phyloP scores from a whole-genome alignment of 192 early-diverging fungal species.

The Powellomyces hirtus region DNA sequence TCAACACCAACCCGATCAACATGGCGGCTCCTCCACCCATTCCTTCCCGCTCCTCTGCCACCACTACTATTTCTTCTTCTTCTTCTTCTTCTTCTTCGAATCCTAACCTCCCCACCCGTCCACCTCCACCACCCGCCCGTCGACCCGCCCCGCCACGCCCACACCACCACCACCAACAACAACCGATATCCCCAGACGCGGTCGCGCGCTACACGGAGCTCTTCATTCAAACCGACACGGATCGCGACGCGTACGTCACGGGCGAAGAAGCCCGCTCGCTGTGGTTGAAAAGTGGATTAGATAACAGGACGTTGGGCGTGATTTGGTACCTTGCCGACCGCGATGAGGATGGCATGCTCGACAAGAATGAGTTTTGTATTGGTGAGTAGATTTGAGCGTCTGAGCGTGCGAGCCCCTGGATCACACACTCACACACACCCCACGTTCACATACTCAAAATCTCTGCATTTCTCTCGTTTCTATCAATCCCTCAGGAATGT shows the following conservation, averaged over 20 bases:
- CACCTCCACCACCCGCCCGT: not conserved
- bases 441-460: not conserved
- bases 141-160: constrained; percentile 7
- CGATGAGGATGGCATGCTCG: constrained; percentile 16
- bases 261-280: constrained; percentile 8
- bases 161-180: not conserved
- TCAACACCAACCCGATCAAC: not conserved
- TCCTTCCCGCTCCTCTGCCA: constrained; percentile 12
- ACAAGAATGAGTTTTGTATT: constrained; percentile 19
- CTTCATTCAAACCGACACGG: constrained; percentile 1
- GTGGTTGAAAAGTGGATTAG: constrained; percentile 24
- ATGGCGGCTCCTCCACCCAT: constrained; percentile 8
- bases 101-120: not conserved
- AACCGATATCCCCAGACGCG: constrained; percentile 11
- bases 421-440: no score
- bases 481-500: constrained; percentile 3
- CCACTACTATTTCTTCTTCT: not conserved
- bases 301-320: constrained; percentile 11
- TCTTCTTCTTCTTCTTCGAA: not conserved
- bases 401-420: no score
- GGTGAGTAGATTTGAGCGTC: no score
- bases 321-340: constrained; percentile 21
- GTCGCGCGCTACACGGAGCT: constrained; percentile 9
- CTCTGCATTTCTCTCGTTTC: not conserved
- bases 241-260: not conserved